phyloP scores from a whole-genome alignment of 2,329 filamentous ascomycete genomes.

The Fusarium decemcellulare region DNA sequence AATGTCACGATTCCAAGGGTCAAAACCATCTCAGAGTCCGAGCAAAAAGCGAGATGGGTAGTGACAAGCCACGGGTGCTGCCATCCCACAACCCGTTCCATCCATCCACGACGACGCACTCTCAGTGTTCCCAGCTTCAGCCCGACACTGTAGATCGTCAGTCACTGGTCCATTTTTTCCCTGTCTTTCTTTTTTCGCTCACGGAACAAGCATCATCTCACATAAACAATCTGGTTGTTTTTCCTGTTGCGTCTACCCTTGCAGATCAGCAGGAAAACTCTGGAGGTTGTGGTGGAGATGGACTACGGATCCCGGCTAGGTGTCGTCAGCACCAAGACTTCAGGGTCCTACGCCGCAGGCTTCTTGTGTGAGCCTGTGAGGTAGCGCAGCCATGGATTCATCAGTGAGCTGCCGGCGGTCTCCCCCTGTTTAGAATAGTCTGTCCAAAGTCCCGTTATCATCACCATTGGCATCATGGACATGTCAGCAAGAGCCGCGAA shows the following conservation, averaged over 20 bases:
- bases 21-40: too few species aligned
- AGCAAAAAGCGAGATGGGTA: not conserved
- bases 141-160: not conserved
- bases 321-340: slow-evolving; percentile 44
- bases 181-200: not conserved
- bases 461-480: not conserved
- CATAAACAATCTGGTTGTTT: slow-evolving; percentile 1
- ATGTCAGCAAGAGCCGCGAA: not conserved
- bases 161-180: not conserved
- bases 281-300: slow-evolving; percentile 33
- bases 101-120: slow-evolving; percentile 18
- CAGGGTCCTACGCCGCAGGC: slow-evolving; percentile 19
- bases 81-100: slow-evolving; percentile 17
- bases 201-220: not conserved
- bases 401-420: not conserved
- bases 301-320: slow-evolving; percentile 28
- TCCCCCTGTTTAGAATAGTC: not conserved
- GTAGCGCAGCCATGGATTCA: too few species aligned
- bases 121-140: not conserved
- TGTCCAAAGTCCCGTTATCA: not conserved
- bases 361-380: too few species aligned
- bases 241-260: slow-evolving; percentile 18
- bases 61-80: slow-evolving; percentile 9
- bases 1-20: too few species aligned
- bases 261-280: slow-evolving; percentile 25